Evolutionary conservation across 169 alveolate species (phyloP), one percentile per base, ranked within the genome.

Genomic region (Amoebophrya sp.): DNA sequence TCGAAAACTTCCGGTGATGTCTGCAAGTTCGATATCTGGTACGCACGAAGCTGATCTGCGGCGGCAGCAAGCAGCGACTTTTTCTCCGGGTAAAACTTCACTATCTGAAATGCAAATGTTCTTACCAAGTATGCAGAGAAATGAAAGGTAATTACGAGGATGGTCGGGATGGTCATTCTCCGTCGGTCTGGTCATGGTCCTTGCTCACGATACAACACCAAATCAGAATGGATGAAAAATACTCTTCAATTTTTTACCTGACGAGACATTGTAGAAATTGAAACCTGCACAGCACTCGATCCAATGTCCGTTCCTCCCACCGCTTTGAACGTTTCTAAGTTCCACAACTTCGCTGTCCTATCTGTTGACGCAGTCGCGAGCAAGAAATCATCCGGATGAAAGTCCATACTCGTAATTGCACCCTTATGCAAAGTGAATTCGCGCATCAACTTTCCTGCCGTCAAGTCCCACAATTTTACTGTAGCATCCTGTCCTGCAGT

Each of bases 401-500:
- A 95, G 78, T 93, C 77, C 41, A 96, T 40, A 89, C 96, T 91
- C 24, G 96, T 95, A 0, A 94, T 93, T 29, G 92, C 90, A 24
- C 92, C 53, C 38, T 93, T 95, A 36, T 90, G 91, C n/a, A 92
- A 36, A 38, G 92, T 83, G 39, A 95, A 95, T 33, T 92, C 92
- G 34, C 41, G 41, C 26, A 94, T 1, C 41, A 92, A 90, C 92
- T 94, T 95, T 26, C 95, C 95, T 39, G 95, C 90, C 18, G 90
- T 90, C 34, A 95, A 40, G 53, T 96, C 96, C 96, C 96, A 95
- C 55, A 96, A 89, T 90, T 94, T 95, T 0, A 96, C 92, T 36
- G 91, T 89, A 18, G 96, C 96, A 90, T 95, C 97, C 24, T 90
- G 93, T 0, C 96, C 96, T 41, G 97, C 98, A 0, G 97, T 95